Evolutionary conservation across 116 monocot species (phyloP).

Genomic region (Iris pallida): DNA sequence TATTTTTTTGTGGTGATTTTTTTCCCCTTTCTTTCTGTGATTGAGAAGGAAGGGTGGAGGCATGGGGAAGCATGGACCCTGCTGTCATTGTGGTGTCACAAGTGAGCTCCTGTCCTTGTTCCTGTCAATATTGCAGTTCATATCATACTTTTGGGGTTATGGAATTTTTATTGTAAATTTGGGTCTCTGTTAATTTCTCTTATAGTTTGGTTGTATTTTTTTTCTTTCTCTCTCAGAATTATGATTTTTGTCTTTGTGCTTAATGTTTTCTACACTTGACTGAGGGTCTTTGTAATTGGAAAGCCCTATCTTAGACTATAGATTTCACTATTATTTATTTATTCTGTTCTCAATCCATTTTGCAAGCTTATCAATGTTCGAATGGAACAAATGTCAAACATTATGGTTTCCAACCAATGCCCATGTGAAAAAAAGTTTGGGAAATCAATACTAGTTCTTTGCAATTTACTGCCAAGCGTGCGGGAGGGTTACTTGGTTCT

Average conservation of each 20-base stretch:
- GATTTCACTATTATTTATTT: too few relatives aligned
- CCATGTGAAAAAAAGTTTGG: neutral
- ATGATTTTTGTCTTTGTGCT: neutral
- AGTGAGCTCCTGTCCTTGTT: constrained; percentile 14
- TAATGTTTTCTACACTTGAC: neutral
- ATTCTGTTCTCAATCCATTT: too few relatives aligned
- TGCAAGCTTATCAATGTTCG: neutral
- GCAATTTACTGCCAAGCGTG: neutral
- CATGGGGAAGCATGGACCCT: constrained; percentile 18
- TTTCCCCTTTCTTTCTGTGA: neutral
- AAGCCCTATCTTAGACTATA: constrained; percentile 5
- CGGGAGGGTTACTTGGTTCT: neutral
- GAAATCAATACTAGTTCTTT: neutral
- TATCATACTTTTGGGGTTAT: neutral
- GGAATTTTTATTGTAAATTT: constrained; percentile 1
- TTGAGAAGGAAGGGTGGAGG: neutral
- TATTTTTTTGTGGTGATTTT: neutral
- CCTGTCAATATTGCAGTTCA: neutral
- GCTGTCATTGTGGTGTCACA: constrained; percentile 20
- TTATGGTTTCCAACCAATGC: neutral
- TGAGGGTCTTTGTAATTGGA: neutral
- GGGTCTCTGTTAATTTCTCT: neutral
- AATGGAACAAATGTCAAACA: neutral
- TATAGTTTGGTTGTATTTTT: neutral
- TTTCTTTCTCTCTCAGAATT: neutral